A percentile compares a stretch with the other conserved stretches of the same genome.
phyloP scores from a whole-genome alignment of 805 yeast species.

The Nakazawaea populi region DNA sequence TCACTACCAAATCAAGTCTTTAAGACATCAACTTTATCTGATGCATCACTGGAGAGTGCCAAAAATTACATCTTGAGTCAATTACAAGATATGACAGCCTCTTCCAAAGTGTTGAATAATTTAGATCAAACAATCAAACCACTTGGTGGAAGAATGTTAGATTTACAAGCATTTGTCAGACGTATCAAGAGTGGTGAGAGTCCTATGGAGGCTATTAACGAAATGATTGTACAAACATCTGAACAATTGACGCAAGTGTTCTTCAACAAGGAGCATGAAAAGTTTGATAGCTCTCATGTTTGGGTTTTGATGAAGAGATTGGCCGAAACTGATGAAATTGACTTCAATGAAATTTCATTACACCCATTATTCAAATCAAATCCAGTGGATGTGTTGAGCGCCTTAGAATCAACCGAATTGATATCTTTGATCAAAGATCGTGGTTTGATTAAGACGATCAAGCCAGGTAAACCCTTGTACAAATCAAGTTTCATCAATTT shows the following conservation, averaged over 20 bases:
- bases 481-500: constrained; percentile 72
- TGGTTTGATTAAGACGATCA: constrained; percentile 62
- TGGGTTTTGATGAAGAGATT: constrained; percentile 76
- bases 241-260: constrained; percentile 85
- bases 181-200: constrained; percentile 85
- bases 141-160: constrained; percentile 93
- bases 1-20: constrained; percentile 86
- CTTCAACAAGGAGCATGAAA: constrained; percentile 32
- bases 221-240: constrained; percentile 79
- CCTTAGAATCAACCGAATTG: constrained; percentile 76
- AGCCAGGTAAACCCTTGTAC: constrained; percentile 81
- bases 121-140: constrained; percentile 61
- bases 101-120: constrained; percentile 21
- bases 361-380: constrained; percentile 55
- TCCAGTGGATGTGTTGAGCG: constrained; percentile 51
- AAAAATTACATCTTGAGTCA: constrained; percentile 61
- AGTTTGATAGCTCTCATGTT: constrained; percentile 72
- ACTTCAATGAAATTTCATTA: constrained; percentile 45
- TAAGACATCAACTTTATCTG: constrained; percentile 67
- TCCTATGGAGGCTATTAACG: constrained; percentile 68
- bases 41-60: constrained; percentile 73
- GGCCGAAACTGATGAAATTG: constrained; percentile 39
- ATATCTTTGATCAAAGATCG: constrained; percentile 67
- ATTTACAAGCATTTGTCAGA: constrained; percentile 83
- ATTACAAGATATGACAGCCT: constrained; percentile 24